These are phyloP conservation scores for Spongispora temasekensis DNA, from an alignment of 1,284 basidiomycete genomes.

Conservation along the genomic window DNA sequence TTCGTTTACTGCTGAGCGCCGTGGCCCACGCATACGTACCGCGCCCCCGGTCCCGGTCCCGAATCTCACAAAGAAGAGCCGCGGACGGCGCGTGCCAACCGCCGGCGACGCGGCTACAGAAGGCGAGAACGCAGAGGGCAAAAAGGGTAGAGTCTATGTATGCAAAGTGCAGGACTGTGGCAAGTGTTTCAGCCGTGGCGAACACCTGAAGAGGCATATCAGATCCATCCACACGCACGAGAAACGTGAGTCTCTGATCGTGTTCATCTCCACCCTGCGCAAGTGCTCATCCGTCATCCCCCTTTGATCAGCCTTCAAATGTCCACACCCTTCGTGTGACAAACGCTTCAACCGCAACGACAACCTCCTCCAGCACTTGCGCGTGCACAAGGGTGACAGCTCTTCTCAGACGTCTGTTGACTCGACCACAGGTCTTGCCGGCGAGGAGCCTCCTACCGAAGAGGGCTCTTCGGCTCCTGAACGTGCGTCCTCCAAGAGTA, in stretches of 20 bases:
- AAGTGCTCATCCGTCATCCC: slow-evolving; percentile 28
- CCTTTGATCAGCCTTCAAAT: slow-evolving; percentile 53
- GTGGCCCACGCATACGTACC: slow-evolving; percentile 38
- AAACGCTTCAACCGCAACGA: slow-evolving; percentile 66
- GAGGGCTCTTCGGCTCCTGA: slow-evolving; percentile 25
- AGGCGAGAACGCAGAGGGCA: slow-evolving; percentile 35
- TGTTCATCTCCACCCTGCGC: slow-evolving; percentile 11
- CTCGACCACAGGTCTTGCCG: slow-evolving; percentile 25
- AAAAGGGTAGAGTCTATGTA: slow-evolving; percentile 52
- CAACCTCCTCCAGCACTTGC: slow-evolving; percentile 62
- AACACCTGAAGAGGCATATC: slow-evolving; percentile 80
- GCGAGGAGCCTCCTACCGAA: slow-evolving; percentile 28
- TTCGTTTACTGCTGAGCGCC: slow-evolving; percentile 36
- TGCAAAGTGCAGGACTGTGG: slow-evolving; percentile 70
- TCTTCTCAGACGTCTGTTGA: slow-evolving; percentile 40
- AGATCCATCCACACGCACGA: slow-evolving; percentile 76
- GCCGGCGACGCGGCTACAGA: slow-evolving; percentile 28
- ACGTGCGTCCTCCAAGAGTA: slow-evolving; percentile 27
- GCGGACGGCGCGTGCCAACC: slow-evolving; percentile 68
- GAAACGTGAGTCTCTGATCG: slow-evolving; percentile 60
- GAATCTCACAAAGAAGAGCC: slow-evolving; percentile 70
- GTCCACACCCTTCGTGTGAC: slow-evolving; percentile 54
- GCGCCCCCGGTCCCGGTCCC: slow-evolving; percentile 63
- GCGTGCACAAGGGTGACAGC: slow-evolving; percentile 51
- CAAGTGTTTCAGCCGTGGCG: slow-evolving; percentile 72